Base-by-base conservation (phyloP, 352 stramenopile species). In the Plasmopara viticola region DNA sequence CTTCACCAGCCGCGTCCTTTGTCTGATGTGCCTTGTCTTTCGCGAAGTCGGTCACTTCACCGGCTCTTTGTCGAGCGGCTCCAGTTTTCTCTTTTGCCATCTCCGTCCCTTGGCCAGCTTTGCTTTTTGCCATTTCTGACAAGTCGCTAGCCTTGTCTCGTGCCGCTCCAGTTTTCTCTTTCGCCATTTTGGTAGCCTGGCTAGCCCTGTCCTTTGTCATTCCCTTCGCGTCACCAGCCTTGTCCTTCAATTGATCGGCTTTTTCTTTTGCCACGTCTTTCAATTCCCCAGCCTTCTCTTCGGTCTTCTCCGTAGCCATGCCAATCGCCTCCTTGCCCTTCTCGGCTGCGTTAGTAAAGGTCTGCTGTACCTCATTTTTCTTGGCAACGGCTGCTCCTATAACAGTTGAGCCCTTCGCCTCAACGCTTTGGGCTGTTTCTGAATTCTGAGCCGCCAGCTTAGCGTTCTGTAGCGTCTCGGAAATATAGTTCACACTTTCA, bases 401-500 rank as follows among this genome's bases (percentile, higher is more conserved):
- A 14, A 56, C 50, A 18, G 51, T n/a, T 25, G 58, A 62, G 10
- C 55, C 65, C 30, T 73, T 69, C 25, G 62, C 39, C 49, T 86
- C 74, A 0, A 68, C 62, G 48, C 41, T 50, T 44, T 77, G 66
- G 6, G 68, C 71, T 9, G 66, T 66, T 1, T 64, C 48, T 17
- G 74, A 84, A 31, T 80, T 64, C 52, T 64, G 70, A 3, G 78
- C 74, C 3, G 64, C 62, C 6, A 78, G 29, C 51, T 85, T 86
- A 4, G 74, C 72, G 9, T 86, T 78, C 7, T 80, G 54, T 33
- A 88, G 58, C 38, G 71, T 80, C 47, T 86, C 71, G 17, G 70
- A 75, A 17, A 86, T 68, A 56, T 90, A 90, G 30, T 69, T 81
- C 17, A 87, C 65, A 28, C 70, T 78, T 48, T 86, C 74, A 7